Evolutionary conservation across 345 rosid species (phyloP), one percentile per base, ranked within the genome.

Genomic region (Diplotaxis tenuifolia): DNA sequence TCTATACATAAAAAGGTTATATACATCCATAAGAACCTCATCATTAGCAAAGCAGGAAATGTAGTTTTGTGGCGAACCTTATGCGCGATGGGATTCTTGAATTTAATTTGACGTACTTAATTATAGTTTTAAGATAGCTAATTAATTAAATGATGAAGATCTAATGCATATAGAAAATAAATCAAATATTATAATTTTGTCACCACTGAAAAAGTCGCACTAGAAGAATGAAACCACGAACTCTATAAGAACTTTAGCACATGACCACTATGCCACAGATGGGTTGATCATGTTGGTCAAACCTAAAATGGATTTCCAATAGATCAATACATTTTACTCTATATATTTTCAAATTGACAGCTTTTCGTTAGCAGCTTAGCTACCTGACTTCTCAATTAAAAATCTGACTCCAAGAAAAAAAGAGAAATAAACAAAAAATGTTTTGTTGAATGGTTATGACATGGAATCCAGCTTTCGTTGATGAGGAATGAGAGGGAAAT

Each of bases 41-140:
- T 86, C 80, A 89, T 89, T 81, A 70, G 83, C 85, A 82, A 78
- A 68, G 86, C 81, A 62, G 94, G 82, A 82, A 70, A 63, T 59
- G 76, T 56, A 73, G 81, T 82, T 89, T 78, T 87, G 91, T 86
- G 96, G 96, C 91, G 86, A 89, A 85, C 87, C 89, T 86, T 76
- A 83, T 81, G 86, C 83, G 60, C 32, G 31, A 79, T 69, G 64
- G 40, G 86, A 82, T 79, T 59, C 25, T 78, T 80, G 82, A 71
- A 75, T 80, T 60, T 22, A 63, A 25, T 69, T 68, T 42, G 14
- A 40, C 70, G 61, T 62, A 70, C 9, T 32, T 22, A 23, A n/a
- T 3, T 23, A 47, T 22, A 11, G 32, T 5, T 70, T 29, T 57
- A 56, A 19, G 54, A 70, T 70, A 56, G 6, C 23, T 63, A 63